phyloP scores from a whole-genome alignment of 257 asterid genomes.

The Mitragyna speciosa region DNA sequence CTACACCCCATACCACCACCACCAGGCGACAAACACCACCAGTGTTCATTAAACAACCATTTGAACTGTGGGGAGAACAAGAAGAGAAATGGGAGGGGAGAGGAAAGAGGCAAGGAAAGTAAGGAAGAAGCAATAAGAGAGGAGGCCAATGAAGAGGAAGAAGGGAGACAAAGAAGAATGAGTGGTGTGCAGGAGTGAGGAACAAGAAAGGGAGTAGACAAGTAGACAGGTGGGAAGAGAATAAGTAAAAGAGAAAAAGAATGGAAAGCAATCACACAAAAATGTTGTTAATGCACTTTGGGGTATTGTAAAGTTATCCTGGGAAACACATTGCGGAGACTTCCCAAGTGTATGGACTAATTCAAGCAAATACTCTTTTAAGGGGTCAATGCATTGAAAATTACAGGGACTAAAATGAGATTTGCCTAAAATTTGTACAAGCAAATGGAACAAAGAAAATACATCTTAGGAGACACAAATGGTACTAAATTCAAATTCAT shows the following conservation, averaged over 20 bases:
- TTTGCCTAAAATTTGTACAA: neutral
- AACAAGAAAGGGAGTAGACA: neutral
- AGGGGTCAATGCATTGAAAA: neutral
- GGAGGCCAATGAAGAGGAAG: constrained; percentile 1
- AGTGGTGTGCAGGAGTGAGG: neutral
- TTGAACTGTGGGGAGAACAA: too few relatives aligned
- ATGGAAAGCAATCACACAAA: too few relatives aligned
- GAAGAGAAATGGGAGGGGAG: neutral
- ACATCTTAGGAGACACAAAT: neutral
- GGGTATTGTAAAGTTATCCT: too few relatives aligned
- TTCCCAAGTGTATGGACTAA: neutral
- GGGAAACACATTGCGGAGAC: neutral
- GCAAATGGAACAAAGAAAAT: neutral
- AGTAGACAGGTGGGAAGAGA: neutral
- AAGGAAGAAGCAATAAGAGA: neutral
- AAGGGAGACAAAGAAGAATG: neutral
- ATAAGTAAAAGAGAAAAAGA: too few relatives aligned
- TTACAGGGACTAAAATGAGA: neutral
- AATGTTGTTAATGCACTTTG: too few relatives aligned
- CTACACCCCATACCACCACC: too few relatives aligned
- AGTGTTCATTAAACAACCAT: too few relatives aligned
- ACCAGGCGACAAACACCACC: too few relatives aligned
- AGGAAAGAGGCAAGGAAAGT: neutral
- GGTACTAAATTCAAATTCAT: too few relatives aligned
- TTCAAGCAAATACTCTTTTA: neutral